Base-by-base conservation (phyloP, 805 yeast species). In the Wickerhamiella qilinensis region DNA sequence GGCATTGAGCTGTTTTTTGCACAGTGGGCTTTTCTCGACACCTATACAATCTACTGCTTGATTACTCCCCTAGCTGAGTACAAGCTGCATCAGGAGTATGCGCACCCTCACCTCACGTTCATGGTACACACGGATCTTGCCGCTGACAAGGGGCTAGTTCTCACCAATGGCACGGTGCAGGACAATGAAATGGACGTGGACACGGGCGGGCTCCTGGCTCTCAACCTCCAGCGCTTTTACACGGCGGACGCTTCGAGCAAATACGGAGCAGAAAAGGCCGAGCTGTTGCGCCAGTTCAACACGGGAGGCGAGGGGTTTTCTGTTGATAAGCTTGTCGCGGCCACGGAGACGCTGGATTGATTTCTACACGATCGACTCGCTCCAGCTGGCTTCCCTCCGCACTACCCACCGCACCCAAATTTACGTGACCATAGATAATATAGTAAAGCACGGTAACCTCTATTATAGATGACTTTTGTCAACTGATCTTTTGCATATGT, bases 91-190 rank as follows among this genome's bases (percentile, higher is more conserved):
- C 73, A 72, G 40, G 96, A 88, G 54, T 91, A 67, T 58, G 94
- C 98, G 8, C 77, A 83, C 54, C 97, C 98, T 1, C 97, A 91
- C 57, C 84, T 96, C 0, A 82, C 94, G 0, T 64, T 91, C 45
- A 73, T 75, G 58, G 80, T 88, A 65, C 96, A 88, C 60, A 73
- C 77, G 33, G 95, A 91, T 40, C 60, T 88, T 37, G 62, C 55
- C 5, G 57, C 51, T 12, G 65, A 67, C 14, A 77, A 81, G 44
- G 74, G 66, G 0, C 41, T 82, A 1, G 82, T 82, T 0, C 62
- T 91, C 46, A 81, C 86, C 93, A 85, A 85, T 47, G 94, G 96
- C 1, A 68, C 67, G 27, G 74, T 85, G 3, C 60, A 65, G 36
- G 86, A 83, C 38, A 66, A 78, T 12, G 65, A 75, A 28, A 60